Base-by-base conservation (phyloP, 2,329 filamentous ascomycete species). In the Cylindrodendrum hubeiense region DNA sequence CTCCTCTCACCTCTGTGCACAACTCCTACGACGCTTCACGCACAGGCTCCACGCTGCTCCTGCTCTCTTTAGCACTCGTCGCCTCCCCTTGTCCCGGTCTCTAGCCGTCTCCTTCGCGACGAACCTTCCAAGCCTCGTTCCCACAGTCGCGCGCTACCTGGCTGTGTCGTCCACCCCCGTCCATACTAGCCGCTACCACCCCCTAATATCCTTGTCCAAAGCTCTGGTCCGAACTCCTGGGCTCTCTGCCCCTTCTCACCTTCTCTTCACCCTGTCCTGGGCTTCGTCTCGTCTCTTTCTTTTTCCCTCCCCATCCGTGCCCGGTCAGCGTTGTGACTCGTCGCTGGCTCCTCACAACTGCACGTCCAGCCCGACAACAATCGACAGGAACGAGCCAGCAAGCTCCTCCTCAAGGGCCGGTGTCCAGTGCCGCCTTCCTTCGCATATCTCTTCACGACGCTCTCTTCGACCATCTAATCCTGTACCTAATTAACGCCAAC, bases 401-500 rank as follows among this genome's bases (percentile, higher is more conserved):
- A 63, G 72, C 67, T 71, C 64, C 55, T 69, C 46, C 65, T 67
- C 58, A 61, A 70, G 56, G 66, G 63, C 43, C 61, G 64, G 61
- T 63, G 59, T 52, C 66, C 71, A 67, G 70, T 57, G 57, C 49
- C 62, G 68, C 62, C 58, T 68, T 73, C 66, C 57, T 67, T 74
- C 62, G 53, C 44, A 65, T 63, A 37, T n/a, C 22, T 34, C 57
- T 67, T 67, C 57, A 54, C 69, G 64, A 70, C 69, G 54, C 56
- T 71, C 70, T 54, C 69, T 70, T 67, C 65, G 66, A 66, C 65
- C 59, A 56, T 61, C 37, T 74, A 73, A 74, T 73, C 59, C 55
- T 74, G 74, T 72, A 56, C 33, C 53, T 72, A 74, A 74, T 73
- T 57, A 50, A 54, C 53, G 64, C 69, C 71, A 74, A 74, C 71